Evolutionary conservation across 176 grass and related monocot genomes (phyloP).

Genomic region (Saccharum officinarum): DNA sequence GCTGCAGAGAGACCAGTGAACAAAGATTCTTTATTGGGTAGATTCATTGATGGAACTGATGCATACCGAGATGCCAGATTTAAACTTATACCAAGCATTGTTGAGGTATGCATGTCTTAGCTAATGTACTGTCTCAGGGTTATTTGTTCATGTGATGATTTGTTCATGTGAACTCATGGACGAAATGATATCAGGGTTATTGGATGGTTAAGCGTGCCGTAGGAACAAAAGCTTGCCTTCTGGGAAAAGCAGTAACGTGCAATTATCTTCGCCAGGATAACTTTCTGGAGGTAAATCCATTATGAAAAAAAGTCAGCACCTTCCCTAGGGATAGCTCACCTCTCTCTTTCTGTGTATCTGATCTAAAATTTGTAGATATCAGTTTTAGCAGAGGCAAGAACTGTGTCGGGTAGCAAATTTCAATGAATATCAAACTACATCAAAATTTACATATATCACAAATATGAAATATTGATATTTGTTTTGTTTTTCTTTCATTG

Average conservation of each 20-base stretch:
- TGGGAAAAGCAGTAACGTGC: constrained; percentile 96
- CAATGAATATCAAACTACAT: not conserved
- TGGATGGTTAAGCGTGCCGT: constrained; percentile 99
- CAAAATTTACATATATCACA: not conserved
- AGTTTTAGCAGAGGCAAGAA: not conserved
- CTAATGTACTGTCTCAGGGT: not conserved
- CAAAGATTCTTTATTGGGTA: constrained; percentile 79
- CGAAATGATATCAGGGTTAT: constrained; percentile 62
- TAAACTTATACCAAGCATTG: constrained; percentile 97
- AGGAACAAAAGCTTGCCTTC: constrained; percentile 95
- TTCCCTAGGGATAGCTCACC: not conserved
- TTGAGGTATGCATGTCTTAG: constrained; percentile 67
- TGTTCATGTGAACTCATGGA: constrained; percentile 30
- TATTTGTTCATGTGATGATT: constrained; percentile 33
- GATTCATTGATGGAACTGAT: constrained; percentile 88
- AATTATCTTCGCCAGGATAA: constrained; percentile 92
- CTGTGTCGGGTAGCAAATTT: not conserved
- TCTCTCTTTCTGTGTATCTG: too few species aligned
- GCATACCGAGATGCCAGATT: constrained; percentile 87
- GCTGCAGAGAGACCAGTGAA: constrained; percentile 76
- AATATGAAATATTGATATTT: not conserved
- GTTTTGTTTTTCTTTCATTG: not conserved
- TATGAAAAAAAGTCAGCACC: not conserved
- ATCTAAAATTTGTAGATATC: not conserved
- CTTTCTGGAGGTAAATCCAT: constrained; percentile 81